These are phyloP conservation scores for Ophiosphaerella korrae DNA, from an alignment of 2,329 filamentous ascomycete species.

Conservation along the genomic window DNA sequence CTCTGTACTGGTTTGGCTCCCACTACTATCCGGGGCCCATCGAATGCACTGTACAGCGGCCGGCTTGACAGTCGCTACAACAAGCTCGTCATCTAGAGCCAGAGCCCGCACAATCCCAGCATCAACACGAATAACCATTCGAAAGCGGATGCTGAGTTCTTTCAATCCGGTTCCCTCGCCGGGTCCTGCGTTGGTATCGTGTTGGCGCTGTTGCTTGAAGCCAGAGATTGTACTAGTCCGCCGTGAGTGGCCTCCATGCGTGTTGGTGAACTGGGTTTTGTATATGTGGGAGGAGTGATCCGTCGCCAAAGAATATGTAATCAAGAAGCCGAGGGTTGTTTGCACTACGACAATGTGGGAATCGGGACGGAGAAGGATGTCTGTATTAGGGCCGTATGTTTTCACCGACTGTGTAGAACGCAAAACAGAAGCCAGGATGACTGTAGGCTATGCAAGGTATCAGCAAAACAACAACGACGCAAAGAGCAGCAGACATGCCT, in stretches of 20 bases:
- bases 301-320: constrained; percentile 90
- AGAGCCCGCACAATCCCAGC: constrained; percentile 88
- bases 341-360: constrained; percentile 90
- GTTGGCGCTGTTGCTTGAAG: constrained; percentile 45
- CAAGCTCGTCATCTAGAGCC: constrained; percentile 87
- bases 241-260: constrained; percentile 48
- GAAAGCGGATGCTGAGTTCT: constrained; percentile 88
- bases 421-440: constrained; percentile 81
- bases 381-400: constrained; percentile 83
- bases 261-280: constrained; percentile 75
- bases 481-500: constrained; percentile 61
- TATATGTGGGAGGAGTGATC: constrained; percentile 85
- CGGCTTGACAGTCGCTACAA: constrained; percentile 89
- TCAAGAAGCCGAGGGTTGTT: constrained; percentile 82
- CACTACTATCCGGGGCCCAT: constrained; percentile 83
- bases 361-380: constrained; percentile 86
- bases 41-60: constrained; percentile 95
- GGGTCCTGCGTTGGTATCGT: constrained; percentile 61
- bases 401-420: constrained; percentile 80
- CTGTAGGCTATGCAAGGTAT: constrained; percentile 70
- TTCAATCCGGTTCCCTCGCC: constrained; percentile 82
- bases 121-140: constrained; percentile 98
- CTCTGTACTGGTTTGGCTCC: constrained; percentile 88
- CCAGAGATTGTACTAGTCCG: constrained; percentile 55
- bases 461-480: constrained; percentile 22